Conservation (phyloP, 108 stramenopile species). For the Skeletonema menzelii region DNA sequence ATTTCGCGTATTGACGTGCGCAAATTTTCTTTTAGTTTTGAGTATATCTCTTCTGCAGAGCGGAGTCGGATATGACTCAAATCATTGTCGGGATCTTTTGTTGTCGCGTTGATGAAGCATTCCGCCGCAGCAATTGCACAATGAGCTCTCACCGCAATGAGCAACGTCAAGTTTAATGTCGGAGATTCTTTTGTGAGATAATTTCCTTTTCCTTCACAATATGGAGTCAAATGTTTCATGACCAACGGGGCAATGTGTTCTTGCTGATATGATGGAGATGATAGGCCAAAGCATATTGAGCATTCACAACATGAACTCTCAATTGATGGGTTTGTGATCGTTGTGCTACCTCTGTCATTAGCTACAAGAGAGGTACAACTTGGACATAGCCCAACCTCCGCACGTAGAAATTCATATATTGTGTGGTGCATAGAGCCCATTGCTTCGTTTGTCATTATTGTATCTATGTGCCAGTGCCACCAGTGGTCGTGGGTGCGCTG, state of each 20-base stretch:
- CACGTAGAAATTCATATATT: background rate
- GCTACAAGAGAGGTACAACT: slow-evolving; percentile 1
- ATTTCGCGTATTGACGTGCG: slow-evolving; percentile 13
- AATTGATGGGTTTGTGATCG: background rate
- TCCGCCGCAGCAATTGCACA: slow-evolving; percentile 19
- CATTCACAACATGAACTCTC: background rate
- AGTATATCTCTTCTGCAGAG: slow-evolving; percentile 25
- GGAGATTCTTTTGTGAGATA: slow-evolving; percentile 34
- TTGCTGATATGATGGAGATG: slow-evolving; percentile 10
- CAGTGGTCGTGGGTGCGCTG: too few species aligned
- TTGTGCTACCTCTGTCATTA: too few species aligned
- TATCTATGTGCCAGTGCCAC: too few species aligned
- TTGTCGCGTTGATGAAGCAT: background rate
- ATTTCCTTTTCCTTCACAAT: slow-evolving; percentile 19
- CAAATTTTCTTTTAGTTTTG: slow-evolving; percentile 9
- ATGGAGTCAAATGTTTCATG: slow-evolving; percentile 14
- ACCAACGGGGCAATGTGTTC: slow-evolving; percentile 10
- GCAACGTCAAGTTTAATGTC: slow-evolving; percentile 19
- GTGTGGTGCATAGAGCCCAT: background rate
- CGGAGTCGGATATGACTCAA: background rate
- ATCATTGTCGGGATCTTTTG: background rate
- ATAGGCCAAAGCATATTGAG: slow-evolving; percentile 37
- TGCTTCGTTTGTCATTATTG: background rate
- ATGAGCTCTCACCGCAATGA: slow-evolving; percentile 22
- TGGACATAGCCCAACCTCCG: background rate